Base-by-base conservation (phyloP, 768 basidiomycete genomes). In the Russula olivacea region DNA sequence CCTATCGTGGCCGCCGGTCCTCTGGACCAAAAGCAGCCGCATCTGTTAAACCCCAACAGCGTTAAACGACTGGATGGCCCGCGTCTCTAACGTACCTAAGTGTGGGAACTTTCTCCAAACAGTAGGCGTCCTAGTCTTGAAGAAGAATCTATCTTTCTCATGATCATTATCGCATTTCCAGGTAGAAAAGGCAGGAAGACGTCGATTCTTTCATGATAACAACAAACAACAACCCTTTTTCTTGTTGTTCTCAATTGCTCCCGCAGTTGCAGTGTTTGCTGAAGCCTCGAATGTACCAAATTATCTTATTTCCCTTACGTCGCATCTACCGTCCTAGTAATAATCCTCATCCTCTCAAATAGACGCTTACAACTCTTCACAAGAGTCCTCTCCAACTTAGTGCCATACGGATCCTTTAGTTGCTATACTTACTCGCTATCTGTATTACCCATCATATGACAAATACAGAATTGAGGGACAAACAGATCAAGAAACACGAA, bases 1-100 rank as follows among this genome's bases (percentile, higher is more conserved):
- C 65, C 0, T 63, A 49, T 8, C 65, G 65, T 23, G 65, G 65
- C 23, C 63, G 63, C 58, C 63, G 63, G 25, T 14, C 63, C 11
- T 14, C 62, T 32, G 62, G 57, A 6, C 10, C 62, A 25, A 63
- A 63, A 25, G 5, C 30, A 15, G 5, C 21, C n/a, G 30, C 51
- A 7, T 53, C 58, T 23, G 62, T 38, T 30, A 59, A 15, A 25
- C 8, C 57, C n/a, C 51, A 63, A 19, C 43, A 47, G 1, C 52
- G 62, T 21, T 49, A 53, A 58, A 15, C 6, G 36, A 11, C 14
- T n/a, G 51, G 17, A 15, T 9, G 19, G 21, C 21, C 25, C 17
- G 28, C 7, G n/a, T 11, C 25, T 47, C 32, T 28, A 43, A 9
- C 19, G 43, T 21, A 45, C 9, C 43, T 21, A 3, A 3, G n/a